Evolutionary conservation across 2,329 filamentous ascomycete genomes (phyloP).

Genomic region (Macrophomina phaseolina): DNA sequence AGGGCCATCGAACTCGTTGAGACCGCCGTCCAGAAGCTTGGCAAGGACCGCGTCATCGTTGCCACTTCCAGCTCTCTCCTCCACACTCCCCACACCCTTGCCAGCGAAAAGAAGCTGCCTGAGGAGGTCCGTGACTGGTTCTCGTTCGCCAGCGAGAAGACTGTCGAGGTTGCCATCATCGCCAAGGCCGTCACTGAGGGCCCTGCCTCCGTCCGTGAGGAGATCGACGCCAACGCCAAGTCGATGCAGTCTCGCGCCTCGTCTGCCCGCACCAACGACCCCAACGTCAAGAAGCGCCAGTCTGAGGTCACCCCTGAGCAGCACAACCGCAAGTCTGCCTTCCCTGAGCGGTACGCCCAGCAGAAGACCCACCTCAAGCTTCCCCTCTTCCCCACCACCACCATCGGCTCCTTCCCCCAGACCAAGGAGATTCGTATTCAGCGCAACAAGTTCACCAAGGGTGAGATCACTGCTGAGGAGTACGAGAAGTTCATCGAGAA

Average conservation of each 20-base stretch:
- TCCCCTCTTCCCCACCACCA: slow-evolving; percentile 97
- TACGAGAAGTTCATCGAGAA: slow-evolving; percentile 99
- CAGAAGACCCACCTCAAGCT: slow-evolving; percentile 94
- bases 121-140: slow-evolving; percentile 96
- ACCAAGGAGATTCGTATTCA: slow-evolving; percentile 97
- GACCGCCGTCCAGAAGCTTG: slow-evolving; percentile 90
- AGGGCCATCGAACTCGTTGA: slow-evolving; percentile 89
- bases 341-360: slow-evolving; percentile 81
- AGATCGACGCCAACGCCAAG: slow-evolving; percentile 97
- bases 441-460: slow-evolving; percentile 99
- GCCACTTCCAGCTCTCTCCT: slow-evolving; percentile 97
- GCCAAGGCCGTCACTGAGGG: slow-evolving; percentile 97
- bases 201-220: slow-evolving; percentile 80
- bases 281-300: slow-evolving; percentile 95
- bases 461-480: slow-evolving; percentile 87
- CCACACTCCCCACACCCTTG: slow-evolving; percentile 97
- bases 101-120: slow-evolving; percentile 98
- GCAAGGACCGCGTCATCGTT: slow-evolving; percentile 96
- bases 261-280: slow-evolving; percentile 95
- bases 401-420: slow-evolving; percentile 99
- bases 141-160: slow-evolving; percentile 97
- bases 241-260: slow-evolving; percentile 88
- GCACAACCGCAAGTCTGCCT: slow-evolving; percentile 93
- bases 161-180: slow-evolving; percentile 85
- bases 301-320: slow-evolving; percentile 79